Conservation (phyloP, 495 filamentous ascomycete genomes). For the Neurospora africana region DNA sequence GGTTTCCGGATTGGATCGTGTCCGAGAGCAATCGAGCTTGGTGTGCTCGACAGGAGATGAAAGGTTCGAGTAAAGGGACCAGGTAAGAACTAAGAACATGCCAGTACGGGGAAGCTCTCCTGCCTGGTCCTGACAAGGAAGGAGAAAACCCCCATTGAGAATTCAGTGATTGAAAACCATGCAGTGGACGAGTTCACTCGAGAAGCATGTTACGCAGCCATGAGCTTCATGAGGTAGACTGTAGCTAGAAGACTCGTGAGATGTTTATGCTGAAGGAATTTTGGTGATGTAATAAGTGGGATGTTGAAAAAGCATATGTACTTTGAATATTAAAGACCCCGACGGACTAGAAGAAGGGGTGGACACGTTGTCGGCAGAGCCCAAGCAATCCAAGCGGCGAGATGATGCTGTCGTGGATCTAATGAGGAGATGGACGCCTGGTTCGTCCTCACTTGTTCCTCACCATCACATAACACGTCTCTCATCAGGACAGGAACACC, state of each 20-base stretch:
- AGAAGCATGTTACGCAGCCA: neutral
- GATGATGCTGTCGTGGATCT: neutral
- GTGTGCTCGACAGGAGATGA: neutral
- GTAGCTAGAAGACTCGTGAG: neutral
- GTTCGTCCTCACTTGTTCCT: neutral
- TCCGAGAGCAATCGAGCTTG: neutral
- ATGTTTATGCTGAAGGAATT: neutral
- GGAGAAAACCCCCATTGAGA: too few relatives aligned
- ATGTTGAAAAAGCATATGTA: neutral
- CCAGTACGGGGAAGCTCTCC: neutral
- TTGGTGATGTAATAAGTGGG: neutral
- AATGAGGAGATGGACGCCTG: neutral
- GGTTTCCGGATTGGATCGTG: neutral
- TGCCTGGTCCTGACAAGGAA: too few relatives aligned
- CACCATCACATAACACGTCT: neutral
- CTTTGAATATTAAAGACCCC: neutral
- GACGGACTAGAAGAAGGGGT: neutral
- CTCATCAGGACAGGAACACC: neutral
- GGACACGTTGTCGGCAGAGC: neutral
- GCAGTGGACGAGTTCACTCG: neutral
- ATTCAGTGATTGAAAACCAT: too few relatives aligned
- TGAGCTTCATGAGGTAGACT: neutral
- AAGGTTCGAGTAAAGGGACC: neutral
- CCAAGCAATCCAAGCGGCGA: neutral
- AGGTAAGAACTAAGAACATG: neutral